Percentiles rank a stretch among this genome's conserved stretches.
These are phyloP conservation scores for Dioszegia crocea DNA, from an alignment of 768 basidiomycete species.

Conservation along the genomic window DNA sequence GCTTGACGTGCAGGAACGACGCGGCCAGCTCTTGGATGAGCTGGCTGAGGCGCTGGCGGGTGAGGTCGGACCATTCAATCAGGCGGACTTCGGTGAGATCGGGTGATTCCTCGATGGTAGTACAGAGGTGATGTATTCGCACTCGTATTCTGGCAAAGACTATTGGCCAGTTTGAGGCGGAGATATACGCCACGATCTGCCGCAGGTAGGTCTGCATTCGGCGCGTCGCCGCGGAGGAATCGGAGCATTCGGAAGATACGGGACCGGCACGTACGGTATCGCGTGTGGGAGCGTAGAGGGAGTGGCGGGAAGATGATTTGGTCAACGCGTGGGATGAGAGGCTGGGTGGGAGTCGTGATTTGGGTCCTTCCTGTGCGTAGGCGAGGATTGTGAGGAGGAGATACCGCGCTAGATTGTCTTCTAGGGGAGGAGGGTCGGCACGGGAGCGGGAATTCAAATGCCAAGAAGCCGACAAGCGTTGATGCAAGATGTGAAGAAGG, in stretches of 20 bases:
- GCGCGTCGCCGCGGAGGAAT: conserved; percentile 8
- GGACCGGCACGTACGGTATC: not conserved
- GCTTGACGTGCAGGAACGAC: conserved; percentile 74
- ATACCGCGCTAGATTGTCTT: conserved; percentile 76
- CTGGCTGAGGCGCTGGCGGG: conserved; percentile 63
- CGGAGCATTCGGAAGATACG: conserved; percentile 14
- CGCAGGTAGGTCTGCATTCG: conserved; percentile 48
- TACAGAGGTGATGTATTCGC: conserved; percentile 62
- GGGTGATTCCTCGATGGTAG: conserved; percentile 56
- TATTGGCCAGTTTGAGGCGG: conserved; percentile 79
- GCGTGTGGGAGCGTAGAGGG: conserved; percentile 11
- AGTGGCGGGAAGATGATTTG: conserved; percentile 13
- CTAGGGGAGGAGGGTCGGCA: conserved; percentile 65
- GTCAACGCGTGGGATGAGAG: conserved; percentile 3
- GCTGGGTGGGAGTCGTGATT: conserved; percentile 2
- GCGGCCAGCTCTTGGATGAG: conserved; percentile 76
- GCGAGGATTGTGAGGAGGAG: conserved; percentile 74
- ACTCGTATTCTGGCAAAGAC: conserved; percentile 66
- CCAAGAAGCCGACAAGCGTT: conserved; percentile 76
- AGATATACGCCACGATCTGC: conserved; percentile 77
- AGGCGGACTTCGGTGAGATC: conserved; percentile 74
- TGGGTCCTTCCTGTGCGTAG: conserved; percentile 61
- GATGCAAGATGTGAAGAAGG: conserved; percentile 71
- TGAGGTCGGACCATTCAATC: conserved; percentile 69
- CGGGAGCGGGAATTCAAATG: conserved; percentile 52